These are phyloP conservation scores for Xylaria castorea DNA, from an alignment of 495 filamentous ascomycete species.

Conservation along the genomic window DNA sequence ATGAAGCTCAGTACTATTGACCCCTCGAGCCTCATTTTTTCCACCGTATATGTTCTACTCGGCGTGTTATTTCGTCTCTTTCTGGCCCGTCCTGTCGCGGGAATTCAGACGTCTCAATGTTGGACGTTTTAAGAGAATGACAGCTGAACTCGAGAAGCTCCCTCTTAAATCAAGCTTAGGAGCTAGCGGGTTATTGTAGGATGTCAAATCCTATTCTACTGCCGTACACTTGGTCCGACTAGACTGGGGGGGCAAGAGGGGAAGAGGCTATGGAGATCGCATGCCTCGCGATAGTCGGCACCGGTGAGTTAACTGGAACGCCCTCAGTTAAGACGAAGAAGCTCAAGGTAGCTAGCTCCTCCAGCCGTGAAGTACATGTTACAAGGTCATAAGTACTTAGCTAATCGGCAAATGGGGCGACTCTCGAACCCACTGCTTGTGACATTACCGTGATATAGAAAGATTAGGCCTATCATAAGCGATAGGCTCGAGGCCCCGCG, in stretches of 20 bases:
- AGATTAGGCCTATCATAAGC: slow-evolving; percentile 23
- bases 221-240: not conserved
- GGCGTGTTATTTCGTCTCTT: not conserved
- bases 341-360: not conserved
- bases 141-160: not conserved
- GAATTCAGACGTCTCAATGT: not conserved
- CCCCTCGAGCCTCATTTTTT: slow-evolving; percentile 29
- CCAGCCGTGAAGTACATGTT: slow-evolving; percentile 8
- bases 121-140: not conserved
- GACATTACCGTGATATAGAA: slow-evolving; percentile 10
- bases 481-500: slow-evolving; percentile 9
- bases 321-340: slow-evolving; percentile 12
- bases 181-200: not conserved
- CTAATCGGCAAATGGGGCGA: slow-evolving; percentile 24
- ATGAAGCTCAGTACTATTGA: slow-evolving; percentile 45
- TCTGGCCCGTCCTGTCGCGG: not conserved
- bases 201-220: not conserved
- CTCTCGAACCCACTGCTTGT: slow-evolving; percentile 4
- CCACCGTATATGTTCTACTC: slow-evolving; percentile 13
- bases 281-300: slow-evolving; percentile 10
- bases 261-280: not conserved
- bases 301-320: not conserved
- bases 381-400: slow-evolving; percentile 14
- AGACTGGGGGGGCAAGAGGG: not conserved
- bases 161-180: not conserved